phyloP scores from a whole-genome alignment of 805 yeast genomes.

The Monosporozyma yasuniensis region DNA sequence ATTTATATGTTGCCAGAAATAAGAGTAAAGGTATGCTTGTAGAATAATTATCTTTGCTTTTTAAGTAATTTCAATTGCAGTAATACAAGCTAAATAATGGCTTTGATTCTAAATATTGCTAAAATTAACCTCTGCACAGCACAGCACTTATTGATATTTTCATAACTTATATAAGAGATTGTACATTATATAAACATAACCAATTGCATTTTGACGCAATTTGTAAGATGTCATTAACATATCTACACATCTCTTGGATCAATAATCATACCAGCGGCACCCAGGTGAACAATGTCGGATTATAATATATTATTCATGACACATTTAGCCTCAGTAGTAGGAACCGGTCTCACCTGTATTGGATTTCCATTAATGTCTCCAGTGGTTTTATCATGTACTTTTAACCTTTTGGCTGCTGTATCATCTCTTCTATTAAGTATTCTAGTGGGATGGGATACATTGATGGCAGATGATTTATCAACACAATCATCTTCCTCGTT shows the following conservation, averaged over 20 bases:
- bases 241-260: no score
- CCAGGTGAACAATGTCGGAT: background rate
- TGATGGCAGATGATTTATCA: background rate
- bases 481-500: background rate
- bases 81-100: no score
- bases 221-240: no score
- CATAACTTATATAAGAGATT: background rate
- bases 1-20: conserved; percentile 78
- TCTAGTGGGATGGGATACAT: background rate
- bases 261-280: no score
- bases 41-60: conserved; percentile 25
- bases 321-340: background rate
- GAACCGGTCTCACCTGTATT: background rate
- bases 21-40: conserved; percentile 56
- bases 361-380: background rate
- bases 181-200: background rate
- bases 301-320: background rate
- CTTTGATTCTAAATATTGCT: background rate
- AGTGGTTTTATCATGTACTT: background rate
- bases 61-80: no score
- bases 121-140: background rate
- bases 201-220: background rate
- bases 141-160: background rate
- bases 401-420: background rate
- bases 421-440: background rate